A percentile compares a stretch with the other conserved stretches of the same genome.
Conservation (phyloP, 139 green algal species). For the Tetraselmis chui region DNA sequence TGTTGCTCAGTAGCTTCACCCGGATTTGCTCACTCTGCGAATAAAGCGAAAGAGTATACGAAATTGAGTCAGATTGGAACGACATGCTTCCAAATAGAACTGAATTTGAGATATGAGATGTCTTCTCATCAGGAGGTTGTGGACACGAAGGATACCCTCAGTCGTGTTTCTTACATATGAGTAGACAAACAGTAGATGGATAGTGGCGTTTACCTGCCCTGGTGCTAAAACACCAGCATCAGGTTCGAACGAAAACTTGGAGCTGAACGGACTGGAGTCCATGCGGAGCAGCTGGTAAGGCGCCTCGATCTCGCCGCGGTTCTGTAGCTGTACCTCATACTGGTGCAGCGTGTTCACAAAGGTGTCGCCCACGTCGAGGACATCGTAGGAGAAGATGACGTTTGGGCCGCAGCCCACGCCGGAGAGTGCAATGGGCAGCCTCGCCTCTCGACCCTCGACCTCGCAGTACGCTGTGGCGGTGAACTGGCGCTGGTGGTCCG, state of each 20-base stretch:
- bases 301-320: constrained; percentile 38
- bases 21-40: constrained; percentile 19
- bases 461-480: constrained; percentile 48
- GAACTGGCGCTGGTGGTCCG: constrained; percentile 44
- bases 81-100: too few relatives aligned
- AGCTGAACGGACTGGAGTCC: constrained; percentile 33
- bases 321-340: constrained; percentile 68
- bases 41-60: too few relatives aligned
- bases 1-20: constrained; percentile 51
- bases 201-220: constrained; percentile 19
- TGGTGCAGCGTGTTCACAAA: constrained; percentile 68
- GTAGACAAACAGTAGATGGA: too few relatives aligned
- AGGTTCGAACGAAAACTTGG: constrained; percentile 70
- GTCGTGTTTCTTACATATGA: too few relatives aligned
- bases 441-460: constrained; percentile 38
- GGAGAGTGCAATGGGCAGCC: constrained; percentile 48
- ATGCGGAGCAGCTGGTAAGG: constrained; percentile 27
- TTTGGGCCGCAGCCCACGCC: constrained; percentile 51
- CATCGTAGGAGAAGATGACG: constrained; percentile 64
- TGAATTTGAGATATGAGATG: too few relatives aligned
- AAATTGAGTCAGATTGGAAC: too few relatives aligned
- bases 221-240: constrained; percentile 36
- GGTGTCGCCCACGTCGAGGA: constrained; percentile 71
- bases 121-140: too few relatives aligned
- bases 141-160: too few relatives aligned